Base-by-base conservation (phyloP, 495 filamentous ascomycete species). In the Jackrogersella multiformis region DNA sequence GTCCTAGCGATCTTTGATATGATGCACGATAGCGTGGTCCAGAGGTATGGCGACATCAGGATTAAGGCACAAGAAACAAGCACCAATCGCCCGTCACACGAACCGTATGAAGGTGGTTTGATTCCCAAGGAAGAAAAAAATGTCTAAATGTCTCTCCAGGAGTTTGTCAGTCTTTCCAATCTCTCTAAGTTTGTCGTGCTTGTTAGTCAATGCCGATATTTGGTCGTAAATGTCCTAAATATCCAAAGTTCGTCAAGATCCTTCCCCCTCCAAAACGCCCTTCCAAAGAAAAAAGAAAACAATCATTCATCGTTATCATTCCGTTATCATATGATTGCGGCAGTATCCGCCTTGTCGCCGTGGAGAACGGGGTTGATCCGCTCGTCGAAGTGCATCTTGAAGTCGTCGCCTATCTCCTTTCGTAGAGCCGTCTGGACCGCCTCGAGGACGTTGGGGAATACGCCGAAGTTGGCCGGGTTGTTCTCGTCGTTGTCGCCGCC, bases 351-450 rank as follows among this genome's bases (percentile, higher is more conserved):
- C 34, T 52, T 74, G 60, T 85, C 80, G 24, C 83, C 85, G 77
- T 85, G 79, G 9, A 85, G 75, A n/a, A 90, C 85, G 16, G 87
- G 88, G 78, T 90, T 91, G 61, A 90, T 81, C 18, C 71, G 61
- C 30, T 80, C 79, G 55, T 81, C 77, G 68, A 79, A 82, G 64
- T 79, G 68, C 64, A 81, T 81, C 48, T 70, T 68, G 67, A 82
- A 92, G 73, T 79, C 90, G 81, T 73, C 87, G 10, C 84, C 87
- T 2, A 86, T 83, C 61, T 97, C 88, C 61, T 92, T 90, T 80
- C 96, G 84, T 79, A 97, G 92, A 71, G 97, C 94, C 83, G 97
- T 90, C 76, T 97, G 94, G 71, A 97, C 94, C 69, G 97, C 97
- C 65, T 90, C 85, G 38, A 92, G 88, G 72, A 97, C 94, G 63